Evolutionary conservation across 768 basidiomycete species (phyloP).

Genomic region (Chalciporus sphaerocephalus): DNA sequence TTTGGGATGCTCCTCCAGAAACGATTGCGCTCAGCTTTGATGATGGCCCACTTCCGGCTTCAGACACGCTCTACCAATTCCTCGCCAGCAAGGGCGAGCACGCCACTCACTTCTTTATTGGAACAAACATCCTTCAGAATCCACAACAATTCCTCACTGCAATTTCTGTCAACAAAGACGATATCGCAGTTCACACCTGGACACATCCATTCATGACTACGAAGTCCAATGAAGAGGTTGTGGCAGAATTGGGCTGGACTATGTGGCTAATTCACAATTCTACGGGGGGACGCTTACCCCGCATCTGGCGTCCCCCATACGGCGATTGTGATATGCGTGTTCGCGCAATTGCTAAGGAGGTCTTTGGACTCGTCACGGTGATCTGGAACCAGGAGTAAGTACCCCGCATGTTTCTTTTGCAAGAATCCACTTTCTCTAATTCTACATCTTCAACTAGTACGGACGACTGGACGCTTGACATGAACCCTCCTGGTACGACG

Average conservation of each 20-base stretch:
- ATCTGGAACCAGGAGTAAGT: slow-evolving; percentile 88
- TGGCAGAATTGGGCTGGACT: slow-evolving; percentile 78
- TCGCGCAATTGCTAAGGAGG: slow-evolving; percentile 76
- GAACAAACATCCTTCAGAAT: slow-evolving; percentile 63
- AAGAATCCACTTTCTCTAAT: background rate
- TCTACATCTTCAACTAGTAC: slow-evolving; percentile 44
- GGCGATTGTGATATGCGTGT: slow-evolving; percentile 84
- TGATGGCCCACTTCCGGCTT: slow-evolving; percentile 65
- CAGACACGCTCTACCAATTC: slow-evolving; percentile 56
- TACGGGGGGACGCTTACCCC: slow-evolving; percentile 69
- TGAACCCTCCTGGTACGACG: slow-evolving; percentile 39
- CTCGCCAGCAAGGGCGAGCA: slow-evolving; percentile 57
- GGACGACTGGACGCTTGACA: slow-evolving; percentile 66
- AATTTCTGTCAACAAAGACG: slow-evolving; percentile 37
- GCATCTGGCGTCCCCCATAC: slow-evolving; percentile 86
- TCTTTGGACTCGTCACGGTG: slow-evolving; percentile 81
- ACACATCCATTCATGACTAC: slow-evolving; percentile 82
- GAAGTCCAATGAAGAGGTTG: slow-evolving; percentile 58
- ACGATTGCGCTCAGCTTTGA: slow-evolving; percentile 68
- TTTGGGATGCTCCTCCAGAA: slow-evolving; percentile 76
- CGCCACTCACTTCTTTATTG: slow-evolving; percentile 92
- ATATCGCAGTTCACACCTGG: slow-evolving; percentile 49
- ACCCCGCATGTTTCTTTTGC: background rate
- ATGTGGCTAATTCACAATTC: slow-evolving; percentile 75
- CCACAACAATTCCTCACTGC: slow-evolving; percentile 52